A percentile compares a stretch with the other conserved stretches of the same genome.
Conservation (phyloP, 148 eudicot genomes). For the Chenopodium suecicum region DNA sequence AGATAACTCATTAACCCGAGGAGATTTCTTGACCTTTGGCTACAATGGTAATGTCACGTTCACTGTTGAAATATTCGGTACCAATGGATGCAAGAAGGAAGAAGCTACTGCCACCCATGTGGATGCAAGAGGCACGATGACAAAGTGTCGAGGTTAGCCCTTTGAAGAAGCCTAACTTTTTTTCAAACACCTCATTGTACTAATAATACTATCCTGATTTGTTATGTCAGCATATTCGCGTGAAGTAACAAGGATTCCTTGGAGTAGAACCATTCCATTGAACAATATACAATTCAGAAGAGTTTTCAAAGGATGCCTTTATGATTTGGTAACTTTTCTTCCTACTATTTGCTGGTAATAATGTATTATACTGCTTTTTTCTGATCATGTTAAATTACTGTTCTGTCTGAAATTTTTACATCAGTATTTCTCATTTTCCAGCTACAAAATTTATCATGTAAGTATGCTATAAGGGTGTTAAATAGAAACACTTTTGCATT, state of each 20-base stretch:
- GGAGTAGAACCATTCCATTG: background rate
- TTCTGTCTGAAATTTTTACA: too few relatives aligned
- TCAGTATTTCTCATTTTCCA: too few relatives aligned
- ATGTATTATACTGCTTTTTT: background rate
- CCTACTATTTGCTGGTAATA: background rate
- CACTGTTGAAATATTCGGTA: conserved; percentile 15
- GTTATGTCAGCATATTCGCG: background rate
- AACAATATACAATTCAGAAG: conserved; percentile 1
- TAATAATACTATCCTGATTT: background rate
- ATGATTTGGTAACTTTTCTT: conserved; percentile 1
- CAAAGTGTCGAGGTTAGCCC: conserved; percentile 1
- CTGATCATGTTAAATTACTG: too few relatives aligned
- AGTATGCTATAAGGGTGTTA: too few relatives aligned
- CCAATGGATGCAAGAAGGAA: conserved; percentile 16
- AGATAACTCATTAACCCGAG: conserved; percentile 9
- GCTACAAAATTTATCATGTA: too few relatives aligned
- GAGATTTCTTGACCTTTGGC: conserved; percentile 15
- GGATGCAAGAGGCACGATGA: too few relatives aligned
- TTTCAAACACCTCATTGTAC: background rate
- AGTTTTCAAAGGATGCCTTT: background rate
- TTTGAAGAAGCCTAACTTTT: background rate
- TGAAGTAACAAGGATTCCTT: background rate
- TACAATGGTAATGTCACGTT: background rate
- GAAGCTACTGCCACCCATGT: background rate
- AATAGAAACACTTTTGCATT: too few relatives aligned